phyloP scores from a whole-genome alignment of 1,284 basidiomycete species.

The Psilocybe mexicana region DNA sequence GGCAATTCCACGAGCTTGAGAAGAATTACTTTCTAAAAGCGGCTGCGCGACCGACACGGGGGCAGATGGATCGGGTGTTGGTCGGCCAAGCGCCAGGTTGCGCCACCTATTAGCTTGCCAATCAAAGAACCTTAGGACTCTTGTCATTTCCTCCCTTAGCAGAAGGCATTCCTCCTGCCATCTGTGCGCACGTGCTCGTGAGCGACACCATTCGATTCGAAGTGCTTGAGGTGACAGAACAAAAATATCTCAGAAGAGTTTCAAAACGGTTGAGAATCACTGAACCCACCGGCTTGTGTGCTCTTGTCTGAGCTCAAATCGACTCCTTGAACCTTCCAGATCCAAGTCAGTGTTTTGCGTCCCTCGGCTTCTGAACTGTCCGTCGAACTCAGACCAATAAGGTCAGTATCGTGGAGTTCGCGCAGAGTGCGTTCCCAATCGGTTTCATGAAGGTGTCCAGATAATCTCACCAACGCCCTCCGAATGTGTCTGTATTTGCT shows the following conservation, averaged over 20 bases:
- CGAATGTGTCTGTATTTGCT: slow-evolving; percentile 18
- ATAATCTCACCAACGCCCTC: slow-evolving; percentile 1
- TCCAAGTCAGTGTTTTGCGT: slow-evolving; percentile 19
- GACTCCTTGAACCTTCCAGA: slow-evolving; percentile 18
- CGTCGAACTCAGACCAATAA: slow-evolving; percentile 13
- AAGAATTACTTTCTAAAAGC: too few relatives aligned
- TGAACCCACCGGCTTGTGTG: slow-evolving; percentile 2
- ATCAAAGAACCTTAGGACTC: slow-evolving; percentile 19
- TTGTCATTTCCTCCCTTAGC: slow-evolving; percentile 35
- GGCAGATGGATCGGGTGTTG: too few relatives aligned
- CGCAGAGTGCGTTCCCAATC: slow-evolving; percentile 16
- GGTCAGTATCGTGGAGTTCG: slow-evolving; percentile 14
- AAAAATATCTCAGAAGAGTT: not conserved
- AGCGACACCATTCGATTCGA: slow-evolving; percentile 33
- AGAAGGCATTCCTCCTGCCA: slow-evolving; percentile 36
- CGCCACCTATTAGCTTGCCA: slow-evolving; percentile 19
- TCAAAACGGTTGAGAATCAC: not conserved
- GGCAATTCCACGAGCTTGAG: too few relatives aligned
- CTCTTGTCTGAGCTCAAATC: slow-evolving; percentile 8
- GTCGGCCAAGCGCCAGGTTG: not conserved
- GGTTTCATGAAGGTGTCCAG: slow-evolving; percentile 7
- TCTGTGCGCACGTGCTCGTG: slow-evolving; percentile 28
- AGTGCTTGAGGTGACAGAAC: slow-evolving; percentile 22
- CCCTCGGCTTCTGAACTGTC: slow-evolving; percentile 17
- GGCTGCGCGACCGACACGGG: too few relatives aligned